Percentiles rank a stretch among this genome's conserved stretches.
phyloP scores from a whole-genome alignment of 2,329 filamentous ascomycete genomes.

The Fusarium humuli region DNA sequence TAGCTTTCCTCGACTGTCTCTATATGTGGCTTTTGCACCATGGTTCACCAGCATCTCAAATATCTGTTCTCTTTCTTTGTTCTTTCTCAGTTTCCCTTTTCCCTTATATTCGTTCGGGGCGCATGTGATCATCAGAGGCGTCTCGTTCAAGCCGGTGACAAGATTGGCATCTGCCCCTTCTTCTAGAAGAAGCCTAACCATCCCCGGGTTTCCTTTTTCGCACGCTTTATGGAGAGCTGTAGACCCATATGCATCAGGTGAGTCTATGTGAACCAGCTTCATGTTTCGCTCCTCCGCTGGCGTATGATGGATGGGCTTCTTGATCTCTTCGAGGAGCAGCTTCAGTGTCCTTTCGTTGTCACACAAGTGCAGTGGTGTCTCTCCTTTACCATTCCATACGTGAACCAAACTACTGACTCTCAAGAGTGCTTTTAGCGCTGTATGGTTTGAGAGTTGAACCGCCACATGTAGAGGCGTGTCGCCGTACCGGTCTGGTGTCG shows the following conservation, averaged over 20 bases:
- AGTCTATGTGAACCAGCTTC: background rate
- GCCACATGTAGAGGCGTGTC: slow-evolving; percentile 19
- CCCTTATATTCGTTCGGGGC: background rate
- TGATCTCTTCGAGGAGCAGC: slow-evolving; percentile 16
- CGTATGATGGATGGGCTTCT: slow-evolving; percentile 11
- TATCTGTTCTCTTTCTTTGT: slow-evolving; percentile 1
- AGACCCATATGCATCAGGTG: slow-evolving; percentile 9
- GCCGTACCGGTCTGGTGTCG: background rate
- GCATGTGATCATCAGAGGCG: slow-evolving; percentile 14
- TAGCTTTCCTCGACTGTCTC: slow-evolving; percentile 2
- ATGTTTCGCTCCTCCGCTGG: background rate
- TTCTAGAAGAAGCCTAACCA: slow-evolving; percentile 14
- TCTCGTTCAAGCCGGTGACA: slow-evolving; percentile 4
- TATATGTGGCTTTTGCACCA: background rate
- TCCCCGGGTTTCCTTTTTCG: slow-evolving; percentile 7
- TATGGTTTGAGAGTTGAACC: slow-evolving; percentile 20
- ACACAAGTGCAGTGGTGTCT: slow-evolving; percentile 19
- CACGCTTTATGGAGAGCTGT: slow-evolving; percentile 25
- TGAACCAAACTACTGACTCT: slow-evolving; percentile 2
- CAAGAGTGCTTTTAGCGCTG: background rate
- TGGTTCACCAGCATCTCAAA: slow-evolving; percentile 6
- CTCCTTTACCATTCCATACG: slow-evolving; percentile 5
- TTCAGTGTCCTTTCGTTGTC: background rate
- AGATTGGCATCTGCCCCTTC: slow-evolving; percentile 21
- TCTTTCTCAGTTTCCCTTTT: background rate